Percentiles rank a stretch among this genome's conserved stretches.
Evolutionary conservation across 495 filamentous ascomycete species (phyloP).

Genomic region (Penicillium bialowiezense): DNA sequence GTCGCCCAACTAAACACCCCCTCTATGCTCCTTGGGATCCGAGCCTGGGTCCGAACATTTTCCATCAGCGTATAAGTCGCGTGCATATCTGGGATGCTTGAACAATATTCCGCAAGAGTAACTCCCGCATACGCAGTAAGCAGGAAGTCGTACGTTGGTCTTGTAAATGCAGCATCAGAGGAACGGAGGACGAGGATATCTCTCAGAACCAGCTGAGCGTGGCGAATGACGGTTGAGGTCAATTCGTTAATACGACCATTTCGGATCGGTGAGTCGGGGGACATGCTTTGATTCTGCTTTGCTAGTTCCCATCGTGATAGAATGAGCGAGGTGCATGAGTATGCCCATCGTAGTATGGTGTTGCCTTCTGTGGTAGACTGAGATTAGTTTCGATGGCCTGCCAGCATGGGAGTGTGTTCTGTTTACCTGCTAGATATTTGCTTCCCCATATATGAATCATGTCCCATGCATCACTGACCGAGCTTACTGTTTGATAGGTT

Average conservation of each 20-base stretch:
- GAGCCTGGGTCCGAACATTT: slow-evolving; percentile 5
- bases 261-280: background rate
- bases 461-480: background rate
- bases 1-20: slow-evolving; percentile 7
- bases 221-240: slow-evolving; percentile 1
- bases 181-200: slow-evolving; percentile 1
- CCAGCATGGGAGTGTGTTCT: background rate
- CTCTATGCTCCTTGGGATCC: slow-evolving; percentile 6
- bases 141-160: slow-evolving; percentile 7
- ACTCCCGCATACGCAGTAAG: slow-evolving; percentile 9
- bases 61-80: slow-evolving; percentile 11
- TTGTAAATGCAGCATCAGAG: background rate
- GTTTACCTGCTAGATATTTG: background rate
- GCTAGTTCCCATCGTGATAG: slow-evolving; percentile 9
- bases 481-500: background rate
- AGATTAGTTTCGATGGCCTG: background rate
- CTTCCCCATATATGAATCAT: slow-evolving; percentile 1
- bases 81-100: slow-evolving; percentile 2
- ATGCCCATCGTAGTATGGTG: background rate
- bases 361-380: background rate
- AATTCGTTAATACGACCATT: background rate
- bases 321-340: slow-evolving; percentile 3
- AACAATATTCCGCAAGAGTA: slow-evolving; percentile 4
- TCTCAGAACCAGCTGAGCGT: slow-evolving; percentile 2
- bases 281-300: background rate